These are phyloP conservation scores for Elaeagnus macrophylla DNA, from an alignment of 306 rosid species.

Conservation along the genomic window DNA sequence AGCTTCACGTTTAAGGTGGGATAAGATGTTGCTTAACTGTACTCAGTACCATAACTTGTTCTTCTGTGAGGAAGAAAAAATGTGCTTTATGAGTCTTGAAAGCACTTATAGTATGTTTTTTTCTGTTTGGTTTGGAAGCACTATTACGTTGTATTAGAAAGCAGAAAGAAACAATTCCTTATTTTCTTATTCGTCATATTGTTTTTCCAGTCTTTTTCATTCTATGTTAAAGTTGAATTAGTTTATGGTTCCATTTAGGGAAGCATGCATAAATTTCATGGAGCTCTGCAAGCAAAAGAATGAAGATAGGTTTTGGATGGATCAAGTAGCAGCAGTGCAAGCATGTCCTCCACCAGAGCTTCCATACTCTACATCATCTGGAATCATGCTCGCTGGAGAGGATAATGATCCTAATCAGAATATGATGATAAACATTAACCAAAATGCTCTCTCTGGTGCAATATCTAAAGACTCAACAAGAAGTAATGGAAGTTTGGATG, in stretches of 20 bases:
- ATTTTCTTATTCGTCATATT: no score
- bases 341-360: constrained; percentile 55
- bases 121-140: no score
- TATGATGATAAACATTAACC: constrained; percentile 22
- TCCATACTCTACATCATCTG: constrained; percentile 69
- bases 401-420: constrained; percentile 41
- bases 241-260: constrained; percentile 41
- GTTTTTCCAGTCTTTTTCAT: no score
- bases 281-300: constrained; percentile 88
- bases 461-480: constrained; percentile 59
- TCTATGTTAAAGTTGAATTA: constrained; percentile 16
- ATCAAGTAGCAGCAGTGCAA: constrained; percentile 95
- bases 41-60: no score
- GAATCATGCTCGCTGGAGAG: constrained; percentile 86
- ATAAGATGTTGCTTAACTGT: no score
- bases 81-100: no score
- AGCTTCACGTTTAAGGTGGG: constrained; percentile 51
- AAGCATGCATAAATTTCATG: constrained; percentile 82
- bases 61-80: no score
- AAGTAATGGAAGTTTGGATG: constrained; percentile 79
- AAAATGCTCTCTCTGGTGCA: constrained; percentile 19
- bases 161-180: no score
- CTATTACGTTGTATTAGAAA: no score
- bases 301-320: constrained; percentile 87
- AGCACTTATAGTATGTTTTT: no score